A percentile compares a stretch with the other conserved stretches of the same genome.
These are phyloP conservation scores for Nasturtium officinale DNA, from an alignment of 345 rosid genomes.

Conservation along the genomic window DNA sequence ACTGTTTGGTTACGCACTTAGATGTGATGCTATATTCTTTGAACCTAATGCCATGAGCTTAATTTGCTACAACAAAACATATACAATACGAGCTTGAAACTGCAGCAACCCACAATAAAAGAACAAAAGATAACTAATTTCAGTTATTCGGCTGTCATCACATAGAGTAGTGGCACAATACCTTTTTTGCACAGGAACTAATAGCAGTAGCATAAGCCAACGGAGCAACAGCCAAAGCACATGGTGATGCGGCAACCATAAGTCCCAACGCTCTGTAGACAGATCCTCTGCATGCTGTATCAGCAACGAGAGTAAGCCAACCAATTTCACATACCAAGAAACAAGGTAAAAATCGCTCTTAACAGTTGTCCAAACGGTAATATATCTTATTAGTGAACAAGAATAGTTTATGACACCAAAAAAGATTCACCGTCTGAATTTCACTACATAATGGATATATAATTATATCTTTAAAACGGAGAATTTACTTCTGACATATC, in stretches of 20 bases:
- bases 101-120: no score
- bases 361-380: background rate
- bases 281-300: conserved; percentile 89
- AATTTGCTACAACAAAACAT: no score
- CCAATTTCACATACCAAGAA: background rate
- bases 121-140: no score
- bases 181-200: conserved; percentile 95
- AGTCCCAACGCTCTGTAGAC: conserved; percentile 90
- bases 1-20: conserved; percentile 9
- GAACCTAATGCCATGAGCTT: no score
- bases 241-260: conserved; percentile 97
- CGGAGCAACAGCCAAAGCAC: conserved; percentile 98
- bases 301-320: conserved; percentile 23
- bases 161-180: conserved; percentile 35
- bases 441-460: background rate
- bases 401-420: conserved; percentile 12
- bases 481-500: conserved; percentile 18
- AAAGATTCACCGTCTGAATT: background rate
- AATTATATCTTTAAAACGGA: background rate
- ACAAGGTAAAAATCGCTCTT: background rate
- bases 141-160: background rate
- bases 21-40: background rate
- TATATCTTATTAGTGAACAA: conserved; percentile 2
- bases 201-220: conserved; percentile 97
- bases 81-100: no score